phyloP scores from a whole-genome alignment of 2,329 filamentous ascomycete genomes.

The Aciculosporium take region DNA sequence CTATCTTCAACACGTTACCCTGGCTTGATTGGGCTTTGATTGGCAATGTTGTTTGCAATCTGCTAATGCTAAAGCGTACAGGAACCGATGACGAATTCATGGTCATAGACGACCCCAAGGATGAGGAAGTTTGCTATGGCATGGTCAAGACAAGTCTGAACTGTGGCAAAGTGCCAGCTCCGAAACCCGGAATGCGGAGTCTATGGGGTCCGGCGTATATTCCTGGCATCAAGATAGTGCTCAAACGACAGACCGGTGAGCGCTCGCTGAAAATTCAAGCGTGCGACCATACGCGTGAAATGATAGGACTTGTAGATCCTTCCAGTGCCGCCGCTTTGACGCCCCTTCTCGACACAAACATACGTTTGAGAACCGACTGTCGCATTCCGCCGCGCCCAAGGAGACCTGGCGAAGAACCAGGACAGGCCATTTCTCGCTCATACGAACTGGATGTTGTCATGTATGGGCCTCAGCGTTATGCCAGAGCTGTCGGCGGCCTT shows the following conservation, averaged over 20 bases:
- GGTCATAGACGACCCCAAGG: conserved; percentile 42
- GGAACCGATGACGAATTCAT: conserved; percentile 41
- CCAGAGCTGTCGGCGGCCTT: conserved; percentile 49
- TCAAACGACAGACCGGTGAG: conserved; percentile 45
- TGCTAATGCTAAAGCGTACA: conserved; percentile 2
- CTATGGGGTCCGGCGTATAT: conserved; percentile 47
- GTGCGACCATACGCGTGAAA: conserved; percentile 53
- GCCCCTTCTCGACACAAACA: conserved; percentile 55
- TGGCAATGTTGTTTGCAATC: neutral
- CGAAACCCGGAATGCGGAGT: conserved; percentile 47
- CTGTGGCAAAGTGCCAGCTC: conserved; percentile 52
- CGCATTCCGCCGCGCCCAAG: conserved; percentile 55
- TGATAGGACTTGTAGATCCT: conserved; percentile 64
- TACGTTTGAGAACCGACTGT: conserved; percentile 55
- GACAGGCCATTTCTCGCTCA: conserved; percentile 43
- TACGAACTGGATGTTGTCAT: conserved; percentile 60
- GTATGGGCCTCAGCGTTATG: conserved; percentile 59
- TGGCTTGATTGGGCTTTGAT: neutral
- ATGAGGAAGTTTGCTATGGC: conserved; percentile 69
- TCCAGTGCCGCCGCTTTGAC: conserved; percentile 53
- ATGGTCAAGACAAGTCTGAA: conserved; percentile 57
- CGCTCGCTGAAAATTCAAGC: conserved; percentile 51
- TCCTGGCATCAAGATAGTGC: conserved; percentile 59
- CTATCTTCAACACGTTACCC: neutral
- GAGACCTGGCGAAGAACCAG: conserved; percentile 46